phyloP scores from a whole-genome alignment of 805 yeast genomes.

The Phaffomyces thermotolerans region DNA sequence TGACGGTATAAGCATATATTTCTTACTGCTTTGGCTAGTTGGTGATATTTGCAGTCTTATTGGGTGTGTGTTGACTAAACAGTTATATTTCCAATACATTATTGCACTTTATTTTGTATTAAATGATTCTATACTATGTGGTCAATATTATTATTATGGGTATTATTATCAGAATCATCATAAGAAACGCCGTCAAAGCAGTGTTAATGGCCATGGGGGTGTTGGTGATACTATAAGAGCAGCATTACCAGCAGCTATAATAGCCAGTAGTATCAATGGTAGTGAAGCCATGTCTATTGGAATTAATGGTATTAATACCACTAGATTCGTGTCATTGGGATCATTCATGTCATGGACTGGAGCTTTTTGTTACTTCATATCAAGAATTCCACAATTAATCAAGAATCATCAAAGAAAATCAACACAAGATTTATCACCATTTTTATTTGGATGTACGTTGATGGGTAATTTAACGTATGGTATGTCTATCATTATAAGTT shows the following conservation, averaged over 20 bases:
- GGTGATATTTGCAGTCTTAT: constrained; percentile 43
- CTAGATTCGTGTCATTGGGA: background rate
- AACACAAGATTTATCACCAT: constrained; percentile 79
- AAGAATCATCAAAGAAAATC: constrained; percentile 75
- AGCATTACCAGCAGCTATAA: constrained; percentile 18
- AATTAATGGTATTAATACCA: too few relatives aligned
- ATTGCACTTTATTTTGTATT: constrained; percentile 66
- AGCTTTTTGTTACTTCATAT: constrained; percentile 63
- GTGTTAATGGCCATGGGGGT: constrained; percentile 8
- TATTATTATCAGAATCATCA: constrained; percentile 26
- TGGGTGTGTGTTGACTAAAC: constrained; percentile 74
- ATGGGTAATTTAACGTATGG: constrained; percentile 75
- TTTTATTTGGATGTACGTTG: constrained; percentile 72
- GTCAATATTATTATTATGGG: constrained; percentile 68
- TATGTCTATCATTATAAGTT: constrained; percentile 60
- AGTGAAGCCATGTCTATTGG: constrained; percentile 1
- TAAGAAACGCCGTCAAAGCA: constrained; percentile 16
- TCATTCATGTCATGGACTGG: constrained; percentile 63
- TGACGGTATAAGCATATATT: constrained; percentile 48
- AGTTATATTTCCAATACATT: constrained; percentile 71
- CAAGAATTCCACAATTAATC: constrained; percentile 78
- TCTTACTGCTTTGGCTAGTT: constrained; percentile 38
- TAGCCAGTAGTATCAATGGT: constrained; percentile 22
- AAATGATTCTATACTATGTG: constrained; percentile 60
- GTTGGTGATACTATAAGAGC: constrained; percentile 8